Conservation (phyloP, 163 green algal genomes). For the Chloromonas sp. region DNA sequence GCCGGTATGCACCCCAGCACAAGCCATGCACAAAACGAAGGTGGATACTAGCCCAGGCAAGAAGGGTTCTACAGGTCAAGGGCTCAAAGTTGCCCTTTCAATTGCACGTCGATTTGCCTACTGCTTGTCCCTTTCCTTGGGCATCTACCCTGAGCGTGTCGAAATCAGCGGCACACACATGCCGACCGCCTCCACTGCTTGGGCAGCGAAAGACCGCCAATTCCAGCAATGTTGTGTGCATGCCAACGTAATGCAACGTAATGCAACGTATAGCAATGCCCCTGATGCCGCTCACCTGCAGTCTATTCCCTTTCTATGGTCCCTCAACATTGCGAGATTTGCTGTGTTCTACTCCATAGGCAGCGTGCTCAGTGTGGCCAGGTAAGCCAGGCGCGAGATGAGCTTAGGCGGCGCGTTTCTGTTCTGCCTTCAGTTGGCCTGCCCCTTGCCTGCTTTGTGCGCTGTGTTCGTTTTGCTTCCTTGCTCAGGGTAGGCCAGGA, state of each 20-base stretch:
- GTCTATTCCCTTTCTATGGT: conserved; percentile 8
- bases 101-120: too few relatives aligned
- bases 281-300: not conserved
- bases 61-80: too few relatives aligned
- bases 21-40: not conserved
- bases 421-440: too few relatives aligned
- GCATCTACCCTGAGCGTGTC: not conserved
- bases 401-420: too few relatives aligned
- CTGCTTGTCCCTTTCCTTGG: not conserved
- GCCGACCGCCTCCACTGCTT: not conserved
- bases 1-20: not conserved
- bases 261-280: not conserved
- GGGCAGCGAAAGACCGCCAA: not conserved
- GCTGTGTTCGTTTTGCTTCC: not conserved
- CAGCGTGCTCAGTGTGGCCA: not conserved
- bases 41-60: too few relatives aligned
- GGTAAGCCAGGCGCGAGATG: not conserved
- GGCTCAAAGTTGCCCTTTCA: too few relatives aligned
- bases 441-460: too few relatives aligned
- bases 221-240: not conserved
- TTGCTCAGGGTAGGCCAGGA: not conserved
- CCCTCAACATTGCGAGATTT: conserved; percentile 5
- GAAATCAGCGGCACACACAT: not conserved
- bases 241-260: not conserved
- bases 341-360: conserved; percentile 7